Evolutionary conservation across 331 rosid genomes (phyloP), one percentile per base, ranked within the genome.

Genomic region (Phaseolus coccineus): DNA sequence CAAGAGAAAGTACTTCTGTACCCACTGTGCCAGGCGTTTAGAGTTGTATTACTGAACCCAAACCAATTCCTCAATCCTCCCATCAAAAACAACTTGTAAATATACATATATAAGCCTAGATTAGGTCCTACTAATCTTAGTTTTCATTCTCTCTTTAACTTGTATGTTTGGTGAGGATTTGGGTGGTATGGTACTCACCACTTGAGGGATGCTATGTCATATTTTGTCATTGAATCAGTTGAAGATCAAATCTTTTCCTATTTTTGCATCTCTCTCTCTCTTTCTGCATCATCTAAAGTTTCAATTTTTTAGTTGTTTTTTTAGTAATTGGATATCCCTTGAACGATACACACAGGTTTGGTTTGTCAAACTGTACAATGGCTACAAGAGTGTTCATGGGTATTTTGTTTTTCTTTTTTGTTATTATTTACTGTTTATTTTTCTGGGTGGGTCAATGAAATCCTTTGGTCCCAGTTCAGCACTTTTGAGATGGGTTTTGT

Each of bases 1-100:
- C 90, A 93, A 93, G 87, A 77, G 98, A 14, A 95, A 87, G 89
- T 93, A 80, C 81, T 83, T 89, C 70, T 95, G 98, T 24, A 87
- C 97, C 76, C 77, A 87, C 14, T 95, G 99, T 53, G 67, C 90
- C 65, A 79, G 86, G 52, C 96, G 97, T 15, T 76, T 95, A 31
- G 96, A 91, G 25, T 47, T 95, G 78, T 76, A 75, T 27, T 25
- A 25, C 14, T 69, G 40, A 44, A 19, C 15, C 51, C 51, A 44
- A 8, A 1, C 3, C 11, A 39, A 27, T 4, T 42, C 66, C 47
- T 8, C 12, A 42, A 40, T 8, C 46, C 47, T 42, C 13, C 47
- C 10, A 8, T 42, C 0, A 42, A 8, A 16, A 24, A 31, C 10
- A 46, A 46, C 51, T 46, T 46, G 51, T 46, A 46, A 3, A 46